These are phyloP conservation scores for Eucalyptus fibrosa DNA, from an alignment of 345 rosid species.

Conservation along the genomic window DNA sequence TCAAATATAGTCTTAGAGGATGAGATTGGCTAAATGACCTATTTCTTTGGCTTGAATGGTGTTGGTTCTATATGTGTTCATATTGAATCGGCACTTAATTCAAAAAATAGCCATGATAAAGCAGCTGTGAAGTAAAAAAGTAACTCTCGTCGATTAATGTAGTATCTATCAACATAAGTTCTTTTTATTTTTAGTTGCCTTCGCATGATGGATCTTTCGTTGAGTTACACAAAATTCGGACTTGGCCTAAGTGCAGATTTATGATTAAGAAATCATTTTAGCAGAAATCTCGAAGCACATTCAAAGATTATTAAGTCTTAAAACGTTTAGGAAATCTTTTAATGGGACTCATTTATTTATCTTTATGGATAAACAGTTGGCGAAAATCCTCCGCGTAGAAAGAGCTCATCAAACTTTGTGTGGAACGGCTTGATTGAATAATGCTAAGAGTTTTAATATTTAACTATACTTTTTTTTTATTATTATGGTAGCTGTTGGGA, in stretches of 20 bases:
- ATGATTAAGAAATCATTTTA: not conserved
- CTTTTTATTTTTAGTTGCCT: not conserved
- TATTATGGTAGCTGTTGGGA: not conserved
- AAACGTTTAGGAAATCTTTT: not conserved
- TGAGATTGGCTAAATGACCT: not conserved
- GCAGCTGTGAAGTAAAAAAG: accelerated
- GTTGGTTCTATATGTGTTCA: not conserved
- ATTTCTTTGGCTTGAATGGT: not conserved
- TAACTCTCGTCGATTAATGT: accelerated
- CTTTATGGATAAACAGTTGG: not conserved
- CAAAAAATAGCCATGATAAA: accelerated
- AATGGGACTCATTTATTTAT: not conserved
- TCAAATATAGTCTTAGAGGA: accelerated
- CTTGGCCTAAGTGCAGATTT: not conserved
- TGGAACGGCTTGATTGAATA: not conserved
- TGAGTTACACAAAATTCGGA: accelerated
- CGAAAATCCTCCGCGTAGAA: not conserved
- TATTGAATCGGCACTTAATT: not conserved
- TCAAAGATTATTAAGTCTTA: accelerated
- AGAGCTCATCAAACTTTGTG: not conserved
- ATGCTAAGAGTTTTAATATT: not conserved
- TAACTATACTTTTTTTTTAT: not conserved
- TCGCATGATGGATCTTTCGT: not conserved
- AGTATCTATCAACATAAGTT: not conserved
- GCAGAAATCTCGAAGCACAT: accelerated